These are phyloP conservation scores for Fraxinus albicans DNA, from an alignment of 305 asterid species.

Conservation along the genomic window DNA sequence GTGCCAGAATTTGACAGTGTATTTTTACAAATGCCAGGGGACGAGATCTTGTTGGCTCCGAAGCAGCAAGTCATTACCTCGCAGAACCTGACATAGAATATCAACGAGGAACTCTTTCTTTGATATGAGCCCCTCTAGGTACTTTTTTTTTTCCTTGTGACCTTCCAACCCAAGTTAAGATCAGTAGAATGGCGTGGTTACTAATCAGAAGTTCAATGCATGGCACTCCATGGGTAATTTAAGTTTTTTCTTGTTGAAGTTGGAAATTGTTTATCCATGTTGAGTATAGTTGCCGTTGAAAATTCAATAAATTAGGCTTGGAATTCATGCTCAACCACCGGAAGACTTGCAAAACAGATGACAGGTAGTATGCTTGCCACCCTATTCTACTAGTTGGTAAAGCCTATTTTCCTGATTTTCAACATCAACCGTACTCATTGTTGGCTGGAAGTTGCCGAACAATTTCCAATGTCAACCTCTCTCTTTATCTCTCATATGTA, in stretches of 20 bases:
- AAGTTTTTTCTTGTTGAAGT: neutral
- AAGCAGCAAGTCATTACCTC: constrained; percentile 47
- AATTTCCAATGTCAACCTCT: neutral
- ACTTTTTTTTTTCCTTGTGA: constrained; percentile 11
- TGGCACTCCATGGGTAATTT: constrained; percentile 35
- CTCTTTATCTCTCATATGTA: neutral
- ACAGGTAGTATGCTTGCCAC: neutral
- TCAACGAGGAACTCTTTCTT: constrained; percentile 14
- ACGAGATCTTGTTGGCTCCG: constrained; percentile 60
- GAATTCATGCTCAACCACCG: neutral
- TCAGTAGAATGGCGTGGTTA: neutral
- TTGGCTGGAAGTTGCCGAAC: neutral
- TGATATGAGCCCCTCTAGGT: constrained; percentile 15
- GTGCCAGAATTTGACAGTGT: neutral
- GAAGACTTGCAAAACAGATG: neutral
- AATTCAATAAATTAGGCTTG: neutral
- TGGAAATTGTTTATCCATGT: neutral
- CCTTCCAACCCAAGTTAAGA: constrained; percentile 20
- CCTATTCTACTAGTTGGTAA: neutral
- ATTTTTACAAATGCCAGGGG: constrained; percentile 44
- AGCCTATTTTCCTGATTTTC: neutral
- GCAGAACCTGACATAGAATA: constrained; percentile 35
- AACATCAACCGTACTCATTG: neutral
- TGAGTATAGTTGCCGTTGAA: neutral
- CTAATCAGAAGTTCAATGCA: constrained; percentile 15